Evolutionary conservation across 306 rosid species (phyloP), one percentile per base, ranked within the genome.

Genomic region (Gillenia trifoliata): DNA sequence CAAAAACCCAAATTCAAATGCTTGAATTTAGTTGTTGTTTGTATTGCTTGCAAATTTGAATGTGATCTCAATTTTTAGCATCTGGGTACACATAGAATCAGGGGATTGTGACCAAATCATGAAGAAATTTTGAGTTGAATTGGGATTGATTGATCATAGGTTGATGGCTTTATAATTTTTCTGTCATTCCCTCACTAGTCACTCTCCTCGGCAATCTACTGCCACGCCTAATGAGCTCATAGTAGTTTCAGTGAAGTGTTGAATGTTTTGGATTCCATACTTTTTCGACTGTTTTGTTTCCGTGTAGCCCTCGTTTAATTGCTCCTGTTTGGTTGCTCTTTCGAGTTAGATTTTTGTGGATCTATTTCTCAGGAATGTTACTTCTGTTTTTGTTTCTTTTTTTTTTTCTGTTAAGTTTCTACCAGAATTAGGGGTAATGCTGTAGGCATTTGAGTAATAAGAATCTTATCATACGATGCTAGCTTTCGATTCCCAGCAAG

Each of bases 1-100:
- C 2, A 13, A 26, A 55, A 25, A 23, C 28, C 40, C 22, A 30
- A 45, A 30, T 62, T 29, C 6, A 6, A 30, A 62, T 13, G 2
- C 38, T 55, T 16, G 36, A 36, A 12, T 59, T 16, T 8, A 25
- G 26, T 0, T 59, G 0, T 11, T 26, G 64, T 26, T 77, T 50
- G 31, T 33, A 16, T 16, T 15, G 70, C 29, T 62, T 12, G n/a
- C 25, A 16, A 54, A 11, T 47, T 78, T 40, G 49, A 64, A 28
- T 55, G 26, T 23, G 77, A 65, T 78, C 30, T 55, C 34, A 22
- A 34, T 5, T 78, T 64, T 49, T 38, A 62, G 30, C 71, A 49
- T 36, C 71, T 38, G 41, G 30, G 72, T n/a, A 22, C 36, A 64
- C 70, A 61, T 64, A 33, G 22, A 47, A 29, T 20, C 8, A 3